Evolutionary conservation across 805 yeast genomes (phyloP), one percentile per base, ranked within the genome.

Genomic region (Suhomyces vadensis): DNA sequence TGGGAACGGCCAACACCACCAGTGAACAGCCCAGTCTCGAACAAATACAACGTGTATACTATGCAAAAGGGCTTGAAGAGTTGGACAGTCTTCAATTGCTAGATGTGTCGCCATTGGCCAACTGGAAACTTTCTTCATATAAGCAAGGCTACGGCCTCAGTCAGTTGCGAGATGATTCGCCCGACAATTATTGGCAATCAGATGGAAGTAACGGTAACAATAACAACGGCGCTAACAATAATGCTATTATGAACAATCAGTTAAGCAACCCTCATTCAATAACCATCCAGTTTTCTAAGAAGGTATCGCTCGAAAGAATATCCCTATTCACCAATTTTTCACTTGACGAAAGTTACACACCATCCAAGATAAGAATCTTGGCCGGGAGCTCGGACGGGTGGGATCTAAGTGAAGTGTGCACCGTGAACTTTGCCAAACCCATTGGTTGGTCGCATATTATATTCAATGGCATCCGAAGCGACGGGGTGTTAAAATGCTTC

Each of bases 311-410:
- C 2, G 80, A 83, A 40, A 63, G 87, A 41, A 64, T 94, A 1
- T 81, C 89, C 0, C 56, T 94, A 4, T 94, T 81, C 63, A 77
- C 86, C 16, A 87, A 91, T 54, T 81, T 76, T 53, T 61, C 70
- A 3, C 66, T 79, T 4, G 99, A 94, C 63, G 98, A 94, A 61
- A 86, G 96, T 16, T 94, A 95, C 58, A 90, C 99, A 0, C 99
- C 99, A 1, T 75, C 82, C 8, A 75, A 74, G 49, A 74, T 90
- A 24, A 64, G 70, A 7, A 71, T 88, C 3, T 62, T 75, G 52
- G 87, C 94, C 0, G 96, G 96, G 0, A 79, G 82, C 22, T 66
- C 71, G 7, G 95, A 92, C 16, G 81, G 82, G 25, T 88, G 87
- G 71, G 94, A 87, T 55, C 65, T 88, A 48, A 71, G 78, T 39